Conservation (phyloP, 441 rosid genomes). For the Euphorbia celastroides region DNA sequence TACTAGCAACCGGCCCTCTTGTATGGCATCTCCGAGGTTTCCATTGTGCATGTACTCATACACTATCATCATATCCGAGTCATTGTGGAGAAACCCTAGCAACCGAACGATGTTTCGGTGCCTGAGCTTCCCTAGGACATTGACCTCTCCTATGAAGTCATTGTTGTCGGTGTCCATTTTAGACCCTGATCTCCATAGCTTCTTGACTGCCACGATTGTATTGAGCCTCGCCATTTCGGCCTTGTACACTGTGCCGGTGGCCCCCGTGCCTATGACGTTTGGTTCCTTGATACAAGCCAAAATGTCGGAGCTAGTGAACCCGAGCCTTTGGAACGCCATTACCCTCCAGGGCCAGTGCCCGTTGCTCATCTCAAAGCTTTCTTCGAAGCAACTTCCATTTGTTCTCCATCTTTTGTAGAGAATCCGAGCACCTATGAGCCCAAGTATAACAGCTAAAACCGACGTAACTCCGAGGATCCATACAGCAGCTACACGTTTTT, state of each 20-base stretch:
- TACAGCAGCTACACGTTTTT: slow-evolving; percentile 39
- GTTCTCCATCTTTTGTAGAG: slow-evolving; percentile 49
- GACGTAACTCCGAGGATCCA: slow-evolving; percentile 57
- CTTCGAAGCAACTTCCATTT: slow-evolving; percentile 40
- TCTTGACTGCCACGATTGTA: slow-evolving; percentile 69
- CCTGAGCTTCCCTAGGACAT: slow-evolving; percentile 77
- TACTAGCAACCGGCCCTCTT: slow-evolving; percentile 74
- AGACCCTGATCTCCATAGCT: slow-evolving; percentile 62
- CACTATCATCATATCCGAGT: slow-evolving; percentile 69
- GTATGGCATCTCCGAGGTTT: slow-evolving; percentile 84
- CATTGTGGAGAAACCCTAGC: slow-evolving; percentile 84
- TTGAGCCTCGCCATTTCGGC: slow-evolving; percentile 50
- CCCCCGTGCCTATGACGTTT: slow-evolving; percentile 79
- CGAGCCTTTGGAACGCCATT: slow-evolving; percentile 81
- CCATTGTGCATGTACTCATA: slow-evolving; percentile 96
- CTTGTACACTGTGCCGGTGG: slow-evolving; percentile 71
- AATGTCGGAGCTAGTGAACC: slow-evolving; percentile 62
- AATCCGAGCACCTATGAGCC: slow-evolving; percentile 28
- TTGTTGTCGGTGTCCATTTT: slow-evolving; percentile 54
- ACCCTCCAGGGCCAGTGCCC: slow-evolving; percentile 90
- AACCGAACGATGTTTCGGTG: slow-evolving; percentile 87
- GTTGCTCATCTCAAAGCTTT: slow-evolving; percentile 33
- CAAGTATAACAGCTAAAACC: slow-evolving; percentile 42
- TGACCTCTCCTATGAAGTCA: slow-evolving; percentile 88
- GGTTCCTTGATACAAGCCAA: slow-evolving; percentile 62